These are phyloP conservation scores for Phytopythium mirpurense DNA, from an alignment of 352 stramenopile species.

Conservation along the genomic window DNA sequence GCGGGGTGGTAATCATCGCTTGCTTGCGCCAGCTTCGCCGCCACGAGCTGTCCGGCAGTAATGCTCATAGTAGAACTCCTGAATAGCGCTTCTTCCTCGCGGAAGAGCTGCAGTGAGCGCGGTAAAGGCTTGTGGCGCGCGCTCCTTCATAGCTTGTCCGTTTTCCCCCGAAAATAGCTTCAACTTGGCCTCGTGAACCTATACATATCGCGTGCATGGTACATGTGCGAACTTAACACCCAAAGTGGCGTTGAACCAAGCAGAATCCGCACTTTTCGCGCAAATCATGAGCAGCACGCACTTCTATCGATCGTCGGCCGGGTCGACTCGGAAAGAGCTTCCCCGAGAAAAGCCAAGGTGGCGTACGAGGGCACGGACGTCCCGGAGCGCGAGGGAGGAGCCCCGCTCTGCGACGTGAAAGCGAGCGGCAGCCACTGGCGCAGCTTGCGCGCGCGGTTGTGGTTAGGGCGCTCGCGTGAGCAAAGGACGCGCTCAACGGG, in stretches of 20 bases:
- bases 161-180: neutral
- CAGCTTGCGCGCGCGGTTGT: neutral
- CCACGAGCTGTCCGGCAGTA: neutral
- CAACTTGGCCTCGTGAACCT: neutral
- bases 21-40: neutral
- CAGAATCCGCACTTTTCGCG: conserved; percentile 1
- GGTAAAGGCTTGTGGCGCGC: no score
- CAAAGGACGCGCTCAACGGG: neutral
- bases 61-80: neutral
- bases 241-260: neutral
- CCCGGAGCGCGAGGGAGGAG: neutral
- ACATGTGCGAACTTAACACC: conserved; percentile 1
- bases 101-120: no score
- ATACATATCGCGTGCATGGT: neutral
- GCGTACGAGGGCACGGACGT: no score
- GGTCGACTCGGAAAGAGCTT: no score
- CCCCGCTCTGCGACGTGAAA: neutral
- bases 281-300: neutral
- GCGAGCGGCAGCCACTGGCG: neutral
- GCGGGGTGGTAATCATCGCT: neutral
- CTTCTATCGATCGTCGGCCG: no score
- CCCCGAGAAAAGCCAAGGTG: no score
- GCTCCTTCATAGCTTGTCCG: no score
- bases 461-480: neutral
- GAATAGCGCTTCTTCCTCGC: no score